A percentile compares a stretch with the other conserved stretches of the same genome.
These are phyloP conservation scores for Epichloe scottii DNA, from an alignment of 2,329 filamentous ascomycete genomes.

Conservation along the genomic window DNA sequence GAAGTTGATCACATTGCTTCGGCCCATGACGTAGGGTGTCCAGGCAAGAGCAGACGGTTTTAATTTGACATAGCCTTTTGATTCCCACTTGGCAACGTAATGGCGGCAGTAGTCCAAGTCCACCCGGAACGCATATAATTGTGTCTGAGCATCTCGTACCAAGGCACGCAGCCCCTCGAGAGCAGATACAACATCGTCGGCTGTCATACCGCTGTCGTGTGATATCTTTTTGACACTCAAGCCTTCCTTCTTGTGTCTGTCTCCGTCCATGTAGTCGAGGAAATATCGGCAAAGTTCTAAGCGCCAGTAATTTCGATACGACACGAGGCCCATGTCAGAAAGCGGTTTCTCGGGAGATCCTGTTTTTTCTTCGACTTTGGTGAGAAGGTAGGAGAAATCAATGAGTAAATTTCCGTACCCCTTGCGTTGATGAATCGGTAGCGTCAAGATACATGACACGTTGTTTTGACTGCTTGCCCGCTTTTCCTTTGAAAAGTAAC, in stretches of 20 bases:
- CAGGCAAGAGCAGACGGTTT: conserved; percentile 73
- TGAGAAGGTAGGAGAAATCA: conserved; percentile 95
- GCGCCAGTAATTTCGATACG: conserved; percentile 96
- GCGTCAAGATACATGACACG: conserved; percentile 89
- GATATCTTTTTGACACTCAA: conserved; percentile 60
- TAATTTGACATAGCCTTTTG: conserved; percentile 76
- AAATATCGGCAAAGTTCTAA: conserved; percentile 78
- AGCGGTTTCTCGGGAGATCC: conserved; percentile 95
- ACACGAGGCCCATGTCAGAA: conserved; percentile 95
- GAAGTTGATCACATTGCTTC: conserved; percentile 68
- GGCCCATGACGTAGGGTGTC: conserved; percentile 96
- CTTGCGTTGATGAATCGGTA: conserved; percentile 93
- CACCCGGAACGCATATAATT: conserved; percentile 77
- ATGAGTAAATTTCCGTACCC: conserved; percentile 95
- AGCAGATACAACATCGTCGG: conserved; percentile 90
- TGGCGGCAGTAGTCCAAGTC: conserved; percentile 76
- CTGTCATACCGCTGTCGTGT: conserved; percentile 84
- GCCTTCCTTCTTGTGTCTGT: conserved; percentile 28
- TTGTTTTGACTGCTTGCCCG: conserved; percentile 90
- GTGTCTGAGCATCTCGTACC: conserved; percentile 78
- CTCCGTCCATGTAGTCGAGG: conserved; percentile 32
- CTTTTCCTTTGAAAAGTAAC: conserved; percentile 99
- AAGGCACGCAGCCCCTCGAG: conserved; percentile 82
- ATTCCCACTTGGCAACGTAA: conserved; percentile 81
- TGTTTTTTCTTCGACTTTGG: conserved; percentile 82